Evolutionary conservation across 805 yeast species (phyloP), one percentile per base, ranked within the genome.

Genomic region (Teunomyces cretensis): DNA sequence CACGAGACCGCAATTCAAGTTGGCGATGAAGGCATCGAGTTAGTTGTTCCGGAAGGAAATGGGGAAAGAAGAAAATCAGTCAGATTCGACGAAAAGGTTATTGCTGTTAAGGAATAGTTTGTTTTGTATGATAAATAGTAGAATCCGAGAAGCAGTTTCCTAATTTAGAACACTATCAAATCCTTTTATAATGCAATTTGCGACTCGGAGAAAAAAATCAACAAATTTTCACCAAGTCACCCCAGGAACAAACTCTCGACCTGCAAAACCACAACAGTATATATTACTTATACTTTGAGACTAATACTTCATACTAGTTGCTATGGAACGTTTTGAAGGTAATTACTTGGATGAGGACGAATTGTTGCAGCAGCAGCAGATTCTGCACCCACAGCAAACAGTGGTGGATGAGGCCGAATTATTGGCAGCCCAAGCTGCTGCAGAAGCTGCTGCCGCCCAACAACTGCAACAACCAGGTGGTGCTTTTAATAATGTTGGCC

Each of bases 401-500:
- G 49, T 47, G 3, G 59, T 49, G n/a, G 56, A 53, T 33, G 58
- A 52, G 45, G 54, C 49, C 32, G 75, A 70, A 45, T 56, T 69
- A 13, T 56, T 70, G 48, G 74, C 76, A 22, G 76, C 76, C 3
- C 75, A 70, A 49, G 74, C 72, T 22, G 76, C 75, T 2, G 76
- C 76, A 2, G 74, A 67, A 47, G 75, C 80, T 52, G 76, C 75
- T 1, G 75, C 73, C 9, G 70, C 70, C 3, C 70, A 66, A 45
- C 75, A 70, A 47, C 74, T 62, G 47, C 72, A 58, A 43, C 74
- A 71, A 37, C 79, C 78, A 2, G 83, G 80, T 8, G 84, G 86
- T 43, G 88, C 88, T 16, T 88, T 88, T 58, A 76, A 80, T 49
- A 94, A 94, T 63, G 98, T 94, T 6, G 97, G 96, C 1, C 97